Base-by-base conservation (phyloP, 106 monocot species). In the Platanthera zijinensis region DNA sequence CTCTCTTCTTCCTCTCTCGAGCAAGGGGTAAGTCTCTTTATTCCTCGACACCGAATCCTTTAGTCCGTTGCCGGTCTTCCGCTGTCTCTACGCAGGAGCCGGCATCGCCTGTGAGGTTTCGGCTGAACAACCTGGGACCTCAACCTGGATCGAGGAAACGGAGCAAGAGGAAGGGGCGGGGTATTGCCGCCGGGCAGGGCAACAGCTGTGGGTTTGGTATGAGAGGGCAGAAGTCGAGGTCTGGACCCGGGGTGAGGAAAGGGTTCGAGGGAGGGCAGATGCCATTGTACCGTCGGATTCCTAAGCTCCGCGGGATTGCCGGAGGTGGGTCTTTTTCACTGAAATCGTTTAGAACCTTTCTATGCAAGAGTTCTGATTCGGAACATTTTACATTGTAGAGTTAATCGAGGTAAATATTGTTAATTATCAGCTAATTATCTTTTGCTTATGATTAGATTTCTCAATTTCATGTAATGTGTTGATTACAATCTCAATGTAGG, bases 211-310 rank as follows among this genome's bases (percentile, higher is more conserved):
- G 96, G 64, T 93, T 93, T 69, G 96, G 96, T 1, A 97, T 97
- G 96, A 78, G 91, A n/a, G 93, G 93, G 17, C 96, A 97, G 89
- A 93, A 97, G 73, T 97, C 96, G 69, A 61, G 96, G 74, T 93
- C 96, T 4, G 96, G 96, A 11, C 93, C 96, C 5, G 91, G 91
- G 17, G 87, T 97, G 25, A 77, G 89, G 6, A 89, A 75, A 76
- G 96, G 96, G 2, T 97, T 97, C 78, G 93, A 97, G 76, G 96
- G 96, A 1, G 96, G 96, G 10, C 96, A 97, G 83, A 97, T 89
- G 89, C 93, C 96, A 0, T 83, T 97, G 50, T 97, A 97, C 76
- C 93, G 96, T 12, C 81, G 96, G 22, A 22, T 97, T 53, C 96
- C 96, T 46, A 97, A 97, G 82, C 89, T 96, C 25, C 89, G 93